phyloP scores from a whole-genome alignment of 2,329 filamentous ascomycete genomes.

The Dichotomopilus funicola region DNA sequence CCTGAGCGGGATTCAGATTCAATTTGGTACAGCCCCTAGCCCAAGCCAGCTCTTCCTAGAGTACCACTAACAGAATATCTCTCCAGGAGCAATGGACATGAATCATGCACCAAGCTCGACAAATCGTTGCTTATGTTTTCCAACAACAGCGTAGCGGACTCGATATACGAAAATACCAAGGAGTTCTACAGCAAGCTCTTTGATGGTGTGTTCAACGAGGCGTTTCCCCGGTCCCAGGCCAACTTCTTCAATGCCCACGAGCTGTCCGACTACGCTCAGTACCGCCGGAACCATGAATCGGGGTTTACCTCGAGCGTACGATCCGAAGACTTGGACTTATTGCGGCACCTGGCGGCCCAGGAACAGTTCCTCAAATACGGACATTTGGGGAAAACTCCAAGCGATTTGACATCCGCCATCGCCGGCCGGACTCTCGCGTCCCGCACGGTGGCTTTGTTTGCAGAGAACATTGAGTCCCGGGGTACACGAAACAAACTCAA shows the following conservation, averaged over 20 bases:
- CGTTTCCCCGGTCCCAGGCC: constrained; percentile 30
- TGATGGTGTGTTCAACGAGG: constrained; percentile 32
- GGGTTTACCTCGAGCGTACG: constrained; percentile 39
- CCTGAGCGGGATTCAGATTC: constrained; percentile 37
- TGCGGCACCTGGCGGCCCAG: constrained; percentile 57
- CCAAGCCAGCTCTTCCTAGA: accelerated
- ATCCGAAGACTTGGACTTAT: constrained; percentile 42
- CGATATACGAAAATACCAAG: constrained; percentile 23
- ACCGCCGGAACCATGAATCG: constrained; percentile 45
- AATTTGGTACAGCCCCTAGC: constrained; percentile 32
- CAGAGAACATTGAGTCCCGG: constrained; percentile 34
- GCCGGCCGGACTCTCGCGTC: constrained; percentile 47
- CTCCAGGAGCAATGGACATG: constrained; percentile 34
- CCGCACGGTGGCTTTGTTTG: constrained; percentile 38
- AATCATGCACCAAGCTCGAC: constrained; percentile 34
- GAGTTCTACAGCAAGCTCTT: constrained; percentile 40
- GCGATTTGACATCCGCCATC: constrained; percentile 42
- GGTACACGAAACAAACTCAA: constrained; percentile 42
- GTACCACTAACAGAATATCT: background rate
- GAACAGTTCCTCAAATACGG: constrained; percentile 55
- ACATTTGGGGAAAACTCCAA: constrained; percentile 42
- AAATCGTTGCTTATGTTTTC: constrained; percentile 26
- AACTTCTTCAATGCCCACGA: constrained; percentile 45
- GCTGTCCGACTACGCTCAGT: constrained; percentile 51
- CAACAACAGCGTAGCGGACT: constrained; percentile 15